Evolutionary conservation across 2,329 filamentous ascomycete species (phyloP).

Genomic region (Dothidotthia symphoricarpi): DNA sequence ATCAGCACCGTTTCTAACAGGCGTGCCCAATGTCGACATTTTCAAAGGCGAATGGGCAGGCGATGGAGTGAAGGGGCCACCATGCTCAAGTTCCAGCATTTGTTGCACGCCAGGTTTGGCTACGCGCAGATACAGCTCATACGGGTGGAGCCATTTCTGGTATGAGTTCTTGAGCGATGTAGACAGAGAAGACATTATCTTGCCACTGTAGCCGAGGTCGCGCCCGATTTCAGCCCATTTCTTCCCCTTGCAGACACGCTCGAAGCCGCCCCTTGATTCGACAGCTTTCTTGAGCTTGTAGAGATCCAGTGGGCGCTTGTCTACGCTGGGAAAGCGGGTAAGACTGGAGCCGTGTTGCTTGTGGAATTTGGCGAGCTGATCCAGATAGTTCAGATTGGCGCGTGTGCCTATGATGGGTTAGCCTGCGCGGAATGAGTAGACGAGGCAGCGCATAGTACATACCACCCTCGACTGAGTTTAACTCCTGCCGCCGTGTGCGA

Average conservation of each 20-base stretch:
- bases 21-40: conserved; percentile 50
- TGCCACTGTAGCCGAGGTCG: conserved; percentile 95
- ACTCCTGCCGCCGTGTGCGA: conserved; percentile 88
- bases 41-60: conserved; percentile 74
- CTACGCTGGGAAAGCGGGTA: conserved; percentile 91
- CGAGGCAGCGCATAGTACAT: conserved; percentile 42
- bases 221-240: conserved; percentile 99
- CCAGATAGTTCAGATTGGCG: conserved; percentile 92
- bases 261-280: conserved; percentile 89
- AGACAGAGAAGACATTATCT: conserved; percentile 98
- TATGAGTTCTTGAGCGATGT: conserved; percentile 98
- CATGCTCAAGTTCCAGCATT: conserved; percentile 88
- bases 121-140: conserved; percentile 87
- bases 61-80: conserved; percentile 79
- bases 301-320: conserved; percentile 93
- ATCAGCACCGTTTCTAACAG: conserved; percentile 56
- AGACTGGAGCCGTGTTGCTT: conserved; percentile 94
- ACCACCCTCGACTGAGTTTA: conserved; percentile 99
- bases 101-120: conserved; percentile 97
- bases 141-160: conserved; percentile 93
- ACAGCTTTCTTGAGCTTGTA: conserved; percentile 97
- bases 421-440: background rate
- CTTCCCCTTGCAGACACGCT: conserved; percentile 94
- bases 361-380: conserved; percentile 93
- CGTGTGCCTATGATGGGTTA: conserved; percentile 67